phyloP scores from a whole-genome alignment of 805 yeast genomes.

The Metschnikowia reukaufii region DNA sequence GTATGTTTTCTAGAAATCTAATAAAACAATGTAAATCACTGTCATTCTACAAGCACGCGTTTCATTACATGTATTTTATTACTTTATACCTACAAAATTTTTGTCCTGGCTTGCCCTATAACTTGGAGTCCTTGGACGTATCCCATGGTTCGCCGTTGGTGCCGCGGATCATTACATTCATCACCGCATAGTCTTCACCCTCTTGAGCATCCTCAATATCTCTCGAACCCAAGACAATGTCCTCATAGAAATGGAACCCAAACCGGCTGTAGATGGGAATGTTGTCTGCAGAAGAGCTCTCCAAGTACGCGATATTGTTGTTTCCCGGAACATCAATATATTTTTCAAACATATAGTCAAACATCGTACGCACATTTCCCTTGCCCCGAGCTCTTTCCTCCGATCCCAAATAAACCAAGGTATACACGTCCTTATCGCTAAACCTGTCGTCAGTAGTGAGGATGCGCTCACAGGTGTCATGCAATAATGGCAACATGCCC shows the following conservation, averaged over 20 bases:
- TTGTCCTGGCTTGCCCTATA: no score
- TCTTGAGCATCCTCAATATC: constrained; percentile 25
- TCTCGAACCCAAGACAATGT: constrained; percentile 45
- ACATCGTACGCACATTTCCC: constrained; percentile 52
- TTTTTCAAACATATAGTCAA: constrained; percentile 48
- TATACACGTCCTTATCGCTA: constrained; percentile 35
- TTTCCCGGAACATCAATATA: constrained; percentile 42
- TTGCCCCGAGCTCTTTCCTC: constrained; percentile 50
- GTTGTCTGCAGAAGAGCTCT: constrained; percentile 46
- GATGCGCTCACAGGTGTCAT: constrained; percentile 47
- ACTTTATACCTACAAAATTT: no score
- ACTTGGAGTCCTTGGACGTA: constrained; percentile 11
- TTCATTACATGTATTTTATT: no score
- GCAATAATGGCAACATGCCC: constrained; percentile 52
- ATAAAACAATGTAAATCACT: no score
- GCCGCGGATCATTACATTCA: constrained; percentile 47
- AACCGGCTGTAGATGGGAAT: constrained; percentile 54
- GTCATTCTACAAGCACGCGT: no score
- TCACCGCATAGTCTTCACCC: constrained; percentile 41
- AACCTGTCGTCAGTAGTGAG: constrained; percentile 41
- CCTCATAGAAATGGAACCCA: constrained; percentile 50
- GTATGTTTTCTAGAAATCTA: no score
- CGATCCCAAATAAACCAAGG: constrained; percentile 49
- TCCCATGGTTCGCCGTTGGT: constrained; percentile 34
- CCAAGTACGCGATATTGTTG: constrained; percentile 46